Evolutionary conservation across 768 basidiomycete species (phyloP).

Genomic region (Pisolithus marmoratus): DNA sequence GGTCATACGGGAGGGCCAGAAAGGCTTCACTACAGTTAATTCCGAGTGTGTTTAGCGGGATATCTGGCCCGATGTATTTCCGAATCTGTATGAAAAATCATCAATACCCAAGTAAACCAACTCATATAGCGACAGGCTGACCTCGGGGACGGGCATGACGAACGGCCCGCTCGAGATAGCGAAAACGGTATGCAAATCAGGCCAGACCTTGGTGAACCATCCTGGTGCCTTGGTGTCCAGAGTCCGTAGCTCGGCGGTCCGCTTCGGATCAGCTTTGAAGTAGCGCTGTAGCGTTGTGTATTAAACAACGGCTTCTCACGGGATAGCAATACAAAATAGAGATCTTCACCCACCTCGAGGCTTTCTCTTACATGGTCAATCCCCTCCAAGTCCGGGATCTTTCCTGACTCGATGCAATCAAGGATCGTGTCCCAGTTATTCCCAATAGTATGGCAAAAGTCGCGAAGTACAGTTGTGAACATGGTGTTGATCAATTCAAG

Average conservation of each 20-base stretch:
- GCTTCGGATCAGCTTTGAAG: conserved; percentile 11
- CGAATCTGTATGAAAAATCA: conserved; percentile 8
- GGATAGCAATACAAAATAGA: not conserved
- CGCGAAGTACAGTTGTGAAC: conserved; percentile 16
- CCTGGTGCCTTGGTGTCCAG: conserved; percentile 7
- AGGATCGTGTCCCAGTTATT: conserved; percentile 18
- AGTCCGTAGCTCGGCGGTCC: conserved; percentile 12
- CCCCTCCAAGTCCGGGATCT: conserved; percentile 10
- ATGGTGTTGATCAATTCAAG: conserved; percentile 17
- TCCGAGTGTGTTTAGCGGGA: conserved; percentile 14
- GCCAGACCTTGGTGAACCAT: conserved; percentile 21
- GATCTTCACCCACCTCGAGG: conserved; percentile 2
- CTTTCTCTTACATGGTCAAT: conserved; percentile 11
- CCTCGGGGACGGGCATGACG: conserved; percentile 18
- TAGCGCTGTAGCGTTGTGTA: conserved; percentile 6
- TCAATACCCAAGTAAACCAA: not conserved
- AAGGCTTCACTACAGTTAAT: conserved; percentile 20
- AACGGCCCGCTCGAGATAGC: conserved; percentile 21
- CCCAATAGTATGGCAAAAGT: conserved; percentile 16
- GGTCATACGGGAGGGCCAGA: conserved; percentile 17
- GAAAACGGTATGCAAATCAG: conserved; percentile 6
- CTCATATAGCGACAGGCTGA: not conserved
- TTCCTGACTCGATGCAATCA: conserved; percentile 11
- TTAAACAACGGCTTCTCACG: not conserved
- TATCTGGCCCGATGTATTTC: conserved; percentile 14